These are phyloP conservation scores for Leccinum fibrillosum DNA, from an alignment of 768 basidiomycete species.

Conservation along the genomic window DNA sequence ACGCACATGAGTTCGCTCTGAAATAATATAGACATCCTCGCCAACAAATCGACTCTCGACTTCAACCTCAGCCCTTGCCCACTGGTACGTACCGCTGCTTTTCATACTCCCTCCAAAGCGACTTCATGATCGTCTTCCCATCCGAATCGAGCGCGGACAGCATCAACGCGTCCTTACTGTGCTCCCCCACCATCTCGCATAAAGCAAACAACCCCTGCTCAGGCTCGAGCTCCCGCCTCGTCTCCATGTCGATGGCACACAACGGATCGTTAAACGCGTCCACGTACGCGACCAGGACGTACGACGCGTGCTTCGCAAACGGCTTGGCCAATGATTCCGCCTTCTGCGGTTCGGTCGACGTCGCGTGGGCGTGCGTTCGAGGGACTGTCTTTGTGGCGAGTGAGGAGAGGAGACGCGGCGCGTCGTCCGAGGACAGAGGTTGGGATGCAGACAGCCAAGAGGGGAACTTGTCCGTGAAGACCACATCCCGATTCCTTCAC, in stretches of 20 bases:
- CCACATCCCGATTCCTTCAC: slow-evolving; percentile 36
- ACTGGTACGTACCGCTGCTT: slow-evolving; percentile 64
- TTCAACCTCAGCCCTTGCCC: slow-evolving; percentile 57
- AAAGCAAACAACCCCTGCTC: slow-evolving; percentile 69
- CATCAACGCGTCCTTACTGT: slow-evolving; percentile 81
- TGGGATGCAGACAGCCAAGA: slow-evolving; percentile 55
- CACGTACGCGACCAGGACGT: slow-evolving; percentile 75
- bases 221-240: slow-evolving; percentile 66
- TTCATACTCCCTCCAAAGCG: slow-evolving; percentile 83
- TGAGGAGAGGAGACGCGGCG: slow-evolving; percentile 66
- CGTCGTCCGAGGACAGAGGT: slow-evolving; percentile 59
- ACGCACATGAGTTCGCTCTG: neutral
- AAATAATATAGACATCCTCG: neutral
- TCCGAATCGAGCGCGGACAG: slow-evolving; percentile 64
- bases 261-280: slow-evolving; percentile 78
- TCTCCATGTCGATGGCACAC: slow-evolving; percentile 52
- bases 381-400: slow-evolving; percentile 67
- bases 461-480: slow-evolving; percentile 60
- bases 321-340: slow-evolving; percentile 75
- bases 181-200: slow-evolving; percentile 79
- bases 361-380: slow-evolving; percentile 37
- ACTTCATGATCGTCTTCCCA: slow-evolving; percentile 69
- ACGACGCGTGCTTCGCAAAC: slow-evolving; percentile 82
- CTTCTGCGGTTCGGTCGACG: slow-evolving; percentile 44
- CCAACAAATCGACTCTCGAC: neutral